Evolutionary conservation across 2,329 filamentous ascomycete genomes (phyloP).

Genomic region (Cladosporium sp.): DNA sequence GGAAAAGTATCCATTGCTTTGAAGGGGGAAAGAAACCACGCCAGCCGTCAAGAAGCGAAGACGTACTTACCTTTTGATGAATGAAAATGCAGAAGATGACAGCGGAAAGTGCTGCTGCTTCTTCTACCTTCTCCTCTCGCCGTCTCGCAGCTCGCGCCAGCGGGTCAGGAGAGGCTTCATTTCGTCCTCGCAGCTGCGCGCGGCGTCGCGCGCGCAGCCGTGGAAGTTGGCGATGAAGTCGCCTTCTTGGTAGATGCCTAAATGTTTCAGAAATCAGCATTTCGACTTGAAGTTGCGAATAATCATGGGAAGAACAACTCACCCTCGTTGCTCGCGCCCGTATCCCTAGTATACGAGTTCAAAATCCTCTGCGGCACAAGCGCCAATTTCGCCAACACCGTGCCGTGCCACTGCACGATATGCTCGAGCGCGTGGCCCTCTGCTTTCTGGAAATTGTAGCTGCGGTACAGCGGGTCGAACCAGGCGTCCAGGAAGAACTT

Average conservation of each 20-base stretch:
- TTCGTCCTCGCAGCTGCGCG: constrained; percentile 66
- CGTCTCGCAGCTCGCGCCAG: constrained; percentile 40
- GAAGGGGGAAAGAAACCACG: not conserved
- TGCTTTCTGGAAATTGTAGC: constrained; percentile 94
- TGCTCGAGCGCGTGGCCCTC: constrained; percentile 83
- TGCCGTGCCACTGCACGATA: constrained; percentile 81
- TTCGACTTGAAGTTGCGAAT: constrained; percentile 20
- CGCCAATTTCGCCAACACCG: constrained; percentile 84
- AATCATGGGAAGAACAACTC: not conserved
- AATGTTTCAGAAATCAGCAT: constrained; percentile 30
- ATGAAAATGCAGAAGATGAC: not conserved
- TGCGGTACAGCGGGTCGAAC: constrained; percentile 92
- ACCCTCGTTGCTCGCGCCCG: constrained; percentile 36
- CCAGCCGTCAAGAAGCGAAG: not conserved
- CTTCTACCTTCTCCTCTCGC: not conserved
- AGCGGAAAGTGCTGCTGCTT: not conserved
- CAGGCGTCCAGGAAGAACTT: constrained; percentile 92
- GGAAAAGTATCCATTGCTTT: not conserved
- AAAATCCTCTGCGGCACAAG: constrained; percentile 83
- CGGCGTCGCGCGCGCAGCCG: constrained; percentile 62
- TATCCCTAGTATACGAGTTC: constrained; percentile 70
- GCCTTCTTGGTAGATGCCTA: constrained; percentile 69
- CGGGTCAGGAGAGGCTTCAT: constrained; percentile 56
- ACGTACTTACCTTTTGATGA: not conserved
- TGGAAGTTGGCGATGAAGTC: constrained; percentile 82